A percentile compares a stretch with the other conserved stretches of the same genome.
These are phyloP conservation scores for Sugiyamaella americana DNA, from an alignment of 805 yeast species.

Conservation along the genomic window DNA sequence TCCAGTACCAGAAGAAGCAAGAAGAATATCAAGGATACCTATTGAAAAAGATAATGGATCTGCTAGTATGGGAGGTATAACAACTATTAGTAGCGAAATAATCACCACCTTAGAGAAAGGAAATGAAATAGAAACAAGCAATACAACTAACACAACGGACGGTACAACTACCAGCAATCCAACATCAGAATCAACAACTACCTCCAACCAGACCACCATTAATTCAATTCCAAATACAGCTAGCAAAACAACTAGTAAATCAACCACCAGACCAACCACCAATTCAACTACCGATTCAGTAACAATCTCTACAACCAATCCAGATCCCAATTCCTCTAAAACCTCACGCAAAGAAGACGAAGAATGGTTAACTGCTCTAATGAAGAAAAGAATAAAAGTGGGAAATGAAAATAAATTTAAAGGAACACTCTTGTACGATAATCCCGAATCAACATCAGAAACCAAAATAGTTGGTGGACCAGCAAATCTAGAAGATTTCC, in stretches of 20 bases:
- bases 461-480: constrained; percentile 24
- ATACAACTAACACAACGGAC: neutral
- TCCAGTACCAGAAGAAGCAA: constrained; percentile 39
- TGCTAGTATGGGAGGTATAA: constrained; percentile 3
- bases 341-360: constrained; percentile 9
- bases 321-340: constrained; percentile 1
- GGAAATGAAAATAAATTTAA: constrained; percentile 31
- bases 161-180: constrained; percentile 5
- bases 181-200: neutral
- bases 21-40: constrained; percentile 26
- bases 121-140: neutral
- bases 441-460: constrained; percentile 1
- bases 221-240: constrained; percentile 1
- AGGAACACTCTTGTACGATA: constrained; percentile 25
- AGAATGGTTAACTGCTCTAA: constrained; percentile 32
- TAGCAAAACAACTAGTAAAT: constrained; percentile 1
- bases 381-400: constrained; percentile 30
- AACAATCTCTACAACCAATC: neutral
- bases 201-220: too few species aligned
- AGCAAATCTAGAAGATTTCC: constrained; percentile 12
- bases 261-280: constrained; percentile 2
- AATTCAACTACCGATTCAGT: constrained; percentile 1
- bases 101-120: constrained; percentile 1
- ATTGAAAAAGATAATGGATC: neutral
- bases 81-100: neutral